A percentile compares a stretch with the other conserved stretches of the same genome.
phyloP scores from a whole-genome alignment of 495 filamentous ascomycete genomes.

The Choiromyces venosus region DNA sequence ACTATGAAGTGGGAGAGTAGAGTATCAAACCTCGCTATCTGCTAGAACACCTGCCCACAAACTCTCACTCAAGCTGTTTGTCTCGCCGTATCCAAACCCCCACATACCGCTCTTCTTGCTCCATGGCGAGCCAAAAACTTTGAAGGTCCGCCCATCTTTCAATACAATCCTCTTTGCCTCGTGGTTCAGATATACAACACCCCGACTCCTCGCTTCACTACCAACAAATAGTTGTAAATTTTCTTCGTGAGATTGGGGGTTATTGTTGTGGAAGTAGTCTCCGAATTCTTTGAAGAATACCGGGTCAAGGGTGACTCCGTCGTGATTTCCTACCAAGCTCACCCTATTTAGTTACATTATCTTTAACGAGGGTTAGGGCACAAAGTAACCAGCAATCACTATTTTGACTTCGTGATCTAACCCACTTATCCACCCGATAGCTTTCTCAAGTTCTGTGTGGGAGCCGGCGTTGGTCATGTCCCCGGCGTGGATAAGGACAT shows the following conservation, averaged over 20 bases:
- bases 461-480: conserved; percentile 74
- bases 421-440: conserved; percentile 70
- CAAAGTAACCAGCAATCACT: conserved; percentile 68
- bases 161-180: conserved; percentile 35
- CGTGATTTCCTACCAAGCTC: conserved; percentile 29
- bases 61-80: conserved; percentile 27
- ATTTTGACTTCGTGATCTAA: conserved; percentile 74
- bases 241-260: conserved; percentile 16
- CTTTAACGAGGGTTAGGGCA: background rate
- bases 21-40: conserved; percentile 59
- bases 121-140: conserved; percentile 37
- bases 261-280: conserved; percentile 17
- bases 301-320: conserved; percentile 32
- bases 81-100: conserved; percentile 32
- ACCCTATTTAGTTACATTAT: background rate
- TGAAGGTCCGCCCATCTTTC: conserved; percentile 32
- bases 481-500: conserved; percentile 83
- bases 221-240: conserved; percentile 28
- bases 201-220: conserved; percentile 16
- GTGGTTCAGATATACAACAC: conserved; percentile 50
- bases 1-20: background rate
- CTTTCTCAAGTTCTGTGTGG: conserved; percentile 63
- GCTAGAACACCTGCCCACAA: conserved; percentile 58
- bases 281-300: conserved; percentile 17
- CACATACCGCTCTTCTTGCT: conserved; percentile 27